phyloP scores from a whole-genome alignment of 768 basidiomycete species.

The Phanerochaete carnosa region DNA sequence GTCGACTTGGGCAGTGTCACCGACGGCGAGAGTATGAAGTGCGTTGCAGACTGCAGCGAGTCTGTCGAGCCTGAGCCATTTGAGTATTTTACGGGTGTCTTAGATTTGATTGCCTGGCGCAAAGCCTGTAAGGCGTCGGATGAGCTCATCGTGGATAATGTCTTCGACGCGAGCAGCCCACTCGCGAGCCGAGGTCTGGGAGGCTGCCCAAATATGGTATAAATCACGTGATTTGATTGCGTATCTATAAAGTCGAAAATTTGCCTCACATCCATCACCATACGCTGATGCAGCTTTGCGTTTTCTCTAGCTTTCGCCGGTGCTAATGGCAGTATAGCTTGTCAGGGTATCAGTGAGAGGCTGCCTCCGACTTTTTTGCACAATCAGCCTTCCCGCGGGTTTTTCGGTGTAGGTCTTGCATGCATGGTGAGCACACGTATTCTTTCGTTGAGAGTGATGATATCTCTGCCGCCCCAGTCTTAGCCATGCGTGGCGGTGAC shows the following conservation, averaged over 20 bases:
- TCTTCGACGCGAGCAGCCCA: background rate
- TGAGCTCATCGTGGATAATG: slow-evolving; percentile 13
- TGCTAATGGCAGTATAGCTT: no score
- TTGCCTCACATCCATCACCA: background rate
- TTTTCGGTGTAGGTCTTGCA: no score
- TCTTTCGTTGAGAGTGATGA: slow-evolving; percentile 16
- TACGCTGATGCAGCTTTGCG: background rate
- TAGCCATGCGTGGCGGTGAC: slow-evolving; percentile 22
- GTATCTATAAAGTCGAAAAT: background rate
- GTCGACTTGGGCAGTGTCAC: slow-evolving; percentile 65
- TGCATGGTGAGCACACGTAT: slow-evolving; percentile 10
- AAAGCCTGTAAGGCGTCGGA: slow-evolving; percentile 56
- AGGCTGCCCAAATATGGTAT: background rate
- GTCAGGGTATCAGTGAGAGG: no score
- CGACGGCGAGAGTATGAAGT: slow-evolving; percentile 55
- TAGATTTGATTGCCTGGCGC: slow-evolving; percentile 59
- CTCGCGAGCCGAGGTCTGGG: background rate
- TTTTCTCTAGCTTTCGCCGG: background rate
- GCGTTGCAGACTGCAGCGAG: slow-evolving; percentile 56
- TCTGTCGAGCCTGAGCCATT: slow-evolving; percentile 35
- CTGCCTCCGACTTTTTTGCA: no score
- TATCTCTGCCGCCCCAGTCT: slow-evolving; percentile 28
- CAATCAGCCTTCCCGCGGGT: no score
- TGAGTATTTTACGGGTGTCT: slow-evolving; percentile 47
- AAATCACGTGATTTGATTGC: background rate